Evolutionary conservation across 2,329 filamentous ascomycete species (phyloP).

Genomic region (Monosporascus sp.): DNA sequence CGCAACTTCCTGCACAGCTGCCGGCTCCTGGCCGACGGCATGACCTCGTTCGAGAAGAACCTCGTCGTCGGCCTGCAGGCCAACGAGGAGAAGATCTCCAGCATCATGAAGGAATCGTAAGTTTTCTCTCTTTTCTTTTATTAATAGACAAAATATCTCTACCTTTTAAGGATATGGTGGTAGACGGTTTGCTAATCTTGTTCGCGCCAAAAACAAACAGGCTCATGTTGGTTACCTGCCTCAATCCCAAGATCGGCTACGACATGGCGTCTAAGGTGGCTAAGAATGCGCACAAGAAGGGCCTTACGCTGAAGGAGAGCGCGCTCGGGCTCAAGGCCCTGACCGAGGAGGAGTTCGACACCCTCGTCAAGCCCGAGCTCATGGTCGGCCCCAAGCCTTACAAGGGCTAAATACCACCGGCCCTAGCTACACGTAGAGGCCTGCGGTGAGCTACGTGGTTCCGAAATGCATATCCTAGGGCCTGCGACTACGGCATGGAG

Average conservation of each 20-base stretch:
- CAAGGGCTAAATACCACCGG: slow-evolving; percentile 37
- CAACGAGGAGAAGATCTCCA: slow-evolving; percentile 86
- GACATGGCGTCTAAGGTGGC: slow-evolving; percentile 96
- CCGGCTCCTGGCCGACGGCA: slow-evolving; percentile 82
- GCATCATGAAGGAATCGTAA: slow-evolving; percentile 91
- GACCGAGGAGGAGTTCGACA: slow-evolving; percentile 84
- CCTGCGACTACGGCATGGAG: no score
- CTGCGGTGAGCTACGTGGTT: no score
- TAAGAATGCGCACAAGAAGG: slow-evolving; percentile 99
- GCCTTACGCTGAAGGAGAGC: slow-evolving; percentile 85
- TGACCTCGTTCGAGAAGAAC: slow-evolving; percentile 94
- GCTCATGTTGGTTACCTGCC: slow-evolving; percentile 95
- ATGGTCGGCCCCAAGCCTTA: slow-evolving; percentile 80
- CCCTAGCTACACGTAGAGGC: neutral
- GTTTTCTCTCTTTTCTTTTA: slow-evolving; percentile 22
- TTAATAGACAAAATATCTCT: neutral
- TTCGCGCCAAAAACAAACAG: slow-evolving; percentile 39
- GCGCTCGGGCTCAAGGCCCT: slow-evolving; percentile 90
- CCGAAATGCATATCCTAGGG: no score
- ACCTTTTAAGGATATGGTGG: no score
- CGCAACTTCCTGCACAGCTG: slow-evolving; percentile 91
- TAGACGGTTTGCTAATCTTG: slow-evolving; percentile 20
- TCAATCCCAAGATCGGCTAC: slow-evolving; percentile 96
- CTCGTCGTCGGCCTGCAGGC: slow-evolving; percentile 82
- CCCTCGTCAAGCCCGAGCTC: slow-evolving; percentile 83